Conservation (phyloP, 2,329 filamentous ascomycete genomes). For the Beauveria sp. region DNA sequence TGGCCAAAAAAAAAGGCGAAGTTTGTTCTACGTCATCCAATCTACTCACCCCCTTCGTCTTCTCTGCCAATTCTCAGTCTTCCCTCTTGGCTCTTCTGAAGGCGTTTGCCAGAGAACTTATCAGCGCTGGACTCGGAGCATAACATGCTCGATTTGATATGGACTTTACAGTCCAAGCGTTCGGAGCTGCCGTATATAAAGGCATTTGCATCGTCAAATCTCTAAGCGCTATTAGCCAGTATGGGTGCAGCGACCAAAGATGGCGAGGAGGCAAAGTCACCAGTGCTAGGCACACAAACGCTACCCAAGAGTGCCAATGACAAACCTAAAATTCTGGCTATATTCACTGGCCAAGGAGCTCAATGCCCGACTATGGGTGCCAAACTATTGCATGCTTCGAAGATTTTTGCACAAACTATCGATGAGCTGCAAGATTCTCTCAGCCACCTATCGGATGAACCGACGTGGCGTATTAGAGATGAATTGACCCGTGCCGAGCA, state of each 20-base stretch:
- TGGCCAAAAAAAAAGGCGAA: slow-evolving; percentile 14
- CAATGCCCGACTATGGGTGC: slow-evolving; percentile 26
- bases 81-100: background rate
- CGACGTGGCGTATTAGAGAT: slow-evolving; percentile 20
- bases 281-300: background rate
- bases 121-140: slow-evolving; percentile 5
- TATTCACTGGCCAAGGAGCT: slow-evolving; percentile 28
- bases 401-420: slow-evolving; percentile 9
- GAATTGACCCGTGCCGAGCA: slow-evolving; percentile 16
- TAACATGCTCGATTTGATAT: slow-evolving; percentile 6
- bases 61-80: slow-evolving; percentile 4
- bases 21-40: too few species aligned
- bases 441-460: slow-evolving; percentile 15
- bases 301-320: background rate
- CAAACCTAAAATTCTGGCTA: slow-evolving; percentile 9
- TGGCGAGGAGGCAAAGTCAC: slow-evolving; percentile 14
- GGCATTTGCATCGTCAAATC: too few species aligned
- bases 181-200: too few species aligned
- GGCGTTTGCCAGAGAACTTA: background rate
- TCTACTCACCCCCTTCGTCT: slow-evolving; percentile 16
- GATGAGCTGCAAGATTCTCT: slow-evolving; percentile 19
- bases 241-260: too few species aligned
- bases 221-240: too few species aligned
- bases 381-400: slow-evolving; percentile 18
- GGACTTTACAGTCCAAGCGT: too few species aligned